Base-by-base conservation (phyloP, 208 protist genomes). In the Leishmania lainsoni region DNA sequence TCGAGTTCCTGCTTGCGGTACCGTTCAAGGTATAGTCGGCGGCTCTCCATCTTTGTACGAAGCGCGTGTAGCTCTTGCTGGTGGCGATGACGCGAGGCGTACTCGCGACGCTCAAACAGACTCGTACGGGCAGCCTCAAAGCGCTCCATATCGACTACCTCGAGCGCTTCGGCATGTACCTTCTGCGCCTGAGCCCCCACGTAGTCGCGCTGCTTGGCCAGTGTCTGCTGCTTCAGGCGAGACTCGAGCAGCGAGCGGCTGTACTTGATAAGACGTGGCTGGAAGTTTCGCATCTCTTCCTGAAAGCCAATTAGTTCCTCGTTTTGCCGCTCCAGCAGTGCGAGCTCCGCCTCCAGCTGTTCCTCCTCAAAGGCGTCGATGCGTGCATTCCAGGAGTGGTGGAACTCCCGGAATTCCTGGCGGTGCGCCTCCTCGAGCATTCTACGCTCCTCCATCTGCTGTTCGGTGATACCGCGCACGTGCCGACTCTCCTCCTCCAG, bases 161-260 rank as follows among this genome's bases (percentile, higher is more conserved):
- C 94, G 4, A 98, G 79, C 5, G 70, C 76, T 79, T 98, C 95
- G 3, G 89, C 97, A 75, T 93, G 83, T 16, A 88, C 59, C 87
- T 98, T 98, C 39, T 91, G 89, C 77, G 92, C 81, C 75, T 96
- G 86, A 1, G 97, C 97, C 5, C 88, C 88, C 5, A 84, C 86
- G 87, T 98, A 98, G 59, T 98, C 87, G 17, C 92, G 86, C 89
- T 98, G 95, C 29, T 85, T 87, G n/a, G 97, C 97, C 29, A 98
- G 91, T 63, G 88, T 90, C 61, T 97, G 89, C 87, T 98, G 93
- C 49, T 93, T 91, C 48, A 83, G 83, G 20, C 97, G 92, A 9
- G 93, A 82, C 71, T 98, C 91, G 29, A 98, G 68, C 42, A 98
- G 89, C 26, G 85, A 81, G 20, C 92, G 85, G 73, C 93, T 97